Conservation (phyloP, 2,329 filamentous ascomycete species). For the Podosphaera fusca region DNA sequence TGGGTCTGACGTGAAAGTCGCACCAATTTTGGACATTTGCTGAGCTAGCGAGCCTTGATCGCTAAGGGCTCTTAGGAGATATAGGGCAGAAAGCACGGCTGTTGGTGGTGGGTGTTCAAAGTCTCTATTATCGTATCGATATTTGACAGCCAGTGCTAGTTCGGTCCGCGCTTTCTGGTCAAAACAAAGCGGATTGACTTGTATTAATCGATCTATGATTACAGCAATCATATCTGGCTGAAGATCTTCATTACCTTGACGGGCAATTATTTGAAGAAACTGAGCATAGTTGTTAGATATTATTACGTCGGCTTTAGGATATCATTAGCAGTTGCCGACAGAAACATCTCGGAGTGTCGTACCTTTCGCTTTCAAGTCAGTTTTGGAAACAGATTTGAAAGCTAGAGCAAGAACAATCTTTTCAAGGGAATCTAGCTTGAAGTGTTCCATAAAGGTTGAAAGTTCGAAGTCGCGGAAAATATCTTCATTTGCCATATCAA, state of each 20-base stretch:
- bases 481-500: slow-evolving; percentile 77
- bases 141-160: slow-evolving; percentile 36
- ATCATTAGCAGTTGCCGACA: slow-evolving; percentile 3
- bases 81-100: slow-evolving; percentile 46
- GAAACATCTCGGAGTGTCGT: slow-evolving; percentile 11
- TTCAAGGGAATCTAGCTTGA: slow-evolving; percentile 71
- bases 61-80: slow-evolving; percentile 41
- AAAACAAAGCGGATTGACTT: slow-evolving; percentile 71
- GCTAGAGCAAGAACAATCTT: slow-evolving; percentile 75
- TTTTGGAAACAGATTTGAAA: slow-evolving; percentile 60
- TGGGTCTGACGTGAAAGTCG: slow-evolving; percentile 50
- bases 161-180: slow-evolving; percentile 52
- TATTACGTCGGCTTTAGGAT: slow-evolving; percentile 56
- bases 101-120: slow-evolving; percentile 42
- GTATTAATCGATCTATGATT: slow-evolving; percentile 67
- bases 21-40: slow-evolving; percentile 51
- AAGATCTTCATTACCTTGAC: slow-evolving; percentile 41
- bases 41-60: slow-evolving; percentile 35
- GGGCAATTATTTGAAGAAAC: slow-evolving; percentile 46
- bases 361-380: slow-evolving; percentile 82
- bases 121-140: slow-evolving; percentile 29
- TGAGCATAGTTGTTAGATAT: slow-evolving; percentile 55
- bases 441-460: slow-evolving; percentile 87
- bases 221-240: slow-evolving; percentile 48
- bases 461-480: slow-evolving; percentile 91